Evolutionary conservation across 2,329 filamentous ascomycete species (phyloP).

Genomic region (Hypoxylon sp.): DNA sequence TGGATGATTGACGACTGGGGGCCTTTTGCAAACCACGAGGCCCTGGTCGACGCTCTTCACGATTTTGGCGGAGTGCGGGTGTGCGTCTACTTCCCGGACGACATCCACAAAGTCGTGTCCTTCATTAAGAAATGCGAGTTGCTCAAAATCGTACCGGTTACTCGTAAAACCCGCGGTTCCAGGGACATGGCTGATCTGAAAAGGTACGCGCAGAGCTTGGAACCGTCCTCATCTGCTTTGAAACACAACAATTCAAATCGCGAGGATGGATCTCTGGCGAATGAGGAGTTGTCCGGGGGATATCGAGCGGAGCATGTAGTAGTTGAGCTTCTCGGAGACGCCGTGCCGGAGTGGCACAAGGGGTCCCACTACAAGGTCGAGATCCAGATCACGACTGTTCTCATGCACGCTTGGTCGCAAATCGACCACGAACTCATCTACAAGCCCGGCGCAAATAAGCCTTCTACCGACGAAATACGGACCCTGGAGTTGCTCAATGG

Average conservation of each 20-base stretch:
- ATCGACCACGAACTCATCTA: conserved; percentile 49
- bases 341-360: neutral
- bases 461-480: conserved; percentile 18
- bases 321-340: conserved; percentile 6
- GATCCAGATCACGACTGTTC: conserved; percentile 49
- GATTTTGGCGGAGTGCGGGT: conserved; percentile 29
- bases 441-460: conserved; percentile 37
- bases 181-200: conserved; percentile 1
- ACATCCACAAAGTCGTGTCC: conserved; percentile 24
- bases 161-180: neutral
- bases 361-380: conserved; percentile 37
- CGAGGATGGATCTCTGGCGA: neutral
- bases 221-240: neutral
- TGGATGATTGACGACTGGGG: conserved; percentile 7
- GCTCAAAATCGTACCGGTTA: neutral
- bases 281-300: neutral
- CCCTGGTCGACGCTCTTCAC: conserved; percentile 18
- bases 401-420: conserved; percentile 49
- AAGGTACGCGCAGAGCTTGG: neutral
- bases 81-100: conserved; percentile 24
- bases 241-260: neutral
- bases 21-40: conserved; percentile 1
- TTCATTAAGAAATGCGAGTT: conserved; percentile 8
- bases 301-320: conserved; percentile 15
- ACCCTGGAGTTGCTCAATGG: conserved; percentile 17